These are phyloP conservation scores for Helicostylum pulchrum DNA, from an alignment of 192 early-diverging fungal species.

Conservation along the genomic window DNA sequence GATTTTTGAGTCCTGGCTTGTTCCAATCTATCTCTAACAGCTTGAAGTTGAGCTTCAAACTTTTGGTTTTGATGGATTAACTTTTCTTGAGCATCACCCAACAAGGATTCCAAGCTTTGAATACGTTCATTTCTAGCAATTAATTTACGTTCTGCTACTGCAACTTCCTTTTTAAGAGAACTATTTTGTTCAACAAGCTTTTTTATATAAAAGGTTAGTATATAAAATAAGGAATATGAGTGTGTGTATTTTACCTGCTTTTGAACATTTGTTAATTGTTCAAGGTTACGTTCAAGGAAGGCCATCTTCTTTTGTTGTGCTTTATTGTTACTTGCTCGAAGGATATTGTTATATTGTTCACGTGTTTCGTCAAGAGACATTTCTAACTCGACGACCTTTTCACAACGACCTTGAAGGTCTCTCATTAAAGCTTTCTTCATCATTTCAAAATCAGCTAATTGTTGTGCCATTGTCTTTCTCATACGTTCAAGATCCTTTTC, in stretches of 20 bases:
- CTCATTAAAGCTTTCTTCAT: constrained; percentile 99
- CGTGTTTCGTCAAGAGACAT: constrained; percentile 93
- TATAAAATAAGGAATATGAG: neutral
- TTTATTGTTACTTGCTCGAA: constrained; percentile 75
- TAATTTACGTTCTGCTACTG: constrained; percentile 88
- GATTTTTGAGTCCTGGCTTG: constrained; percentile 59
- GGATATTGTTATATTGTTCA: constrained; percentile 84
- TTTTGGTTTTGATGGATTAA: constrained; percentile 69
- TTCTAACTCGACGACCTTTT: constrained; percentile 97
- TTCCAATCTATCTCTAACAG: constrained; percentile 75
- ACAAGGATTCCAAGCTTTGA: constrained; percentile 75
- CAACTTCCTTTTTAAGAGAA: constrained; percentile 88
- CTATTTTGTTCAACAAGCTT: constrained; percentile 94
- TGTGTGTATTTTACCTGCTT: constrained; percentile 59
- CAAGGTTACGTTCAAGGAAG: constrained; percentile 92
- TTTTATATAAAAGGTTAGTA: neutral
- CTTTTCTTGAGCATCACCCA: constrained; percentile 83
- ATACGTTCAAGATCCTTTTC: constrained; percentile 78
- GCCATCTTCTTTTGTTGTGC: constrained; percentile 93
- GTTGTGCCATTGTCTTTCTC: constrained; percentile 43
- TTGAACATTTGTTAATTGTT: constrained; percentile 93
- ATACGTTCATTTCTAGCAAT: constrained; percentile 91
- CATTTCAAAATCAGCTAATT: constrained; percentile 87
- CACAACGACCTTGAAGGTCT: constrained; percentile 94
- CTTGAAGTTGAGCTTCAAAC: constrained; percentile 36